Evolutionary conservation across 2,329 filamentous ascomycete genomes (phyloP).

Genomic region (Pseudocercospora cruenta): DNA sequence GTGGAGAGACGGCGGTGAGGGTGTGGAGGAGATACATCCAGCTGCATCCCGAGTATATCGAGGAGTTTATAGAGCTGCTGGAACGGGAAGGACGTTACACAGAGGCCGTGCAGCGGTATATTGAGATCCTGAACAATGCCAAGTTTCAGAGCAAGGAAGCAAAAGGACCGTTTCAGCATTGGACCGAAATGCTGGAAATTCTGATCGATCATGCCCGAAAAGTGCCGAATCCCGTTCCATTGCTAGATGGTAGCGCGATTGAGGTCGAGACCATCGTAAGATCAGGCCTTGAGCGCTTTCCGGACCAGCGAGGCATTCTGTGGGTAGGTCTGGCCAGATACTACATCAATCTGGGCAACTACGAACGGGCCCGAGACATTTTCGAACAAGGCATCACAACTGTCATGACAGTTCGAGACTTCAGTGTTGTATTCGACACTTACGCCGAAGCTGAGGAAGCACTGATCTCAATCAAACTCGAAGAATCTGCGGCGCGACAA

Average conservation of each 20-base stretch:
- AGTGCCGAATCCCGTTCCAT: slow-evolving; percentile 70
- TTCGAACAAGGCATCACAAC: slow-evolving; percentile 97
- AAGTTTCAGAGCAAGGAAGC: slow-evolving; percentile 90
- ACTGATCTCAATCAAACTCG: slow-evolving; percentile 88
- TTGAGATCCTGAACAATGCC: slow-evolving; percentile 86
- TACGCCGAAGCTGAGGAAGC: slow-evolving; percentile 98
- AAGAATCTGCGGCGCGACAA: slow-evolving; percentile 77
- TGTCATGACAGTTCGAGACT: slow-evolving; percentile 98
- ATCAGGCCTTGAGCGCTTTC: slow-evolving; percentile 86
- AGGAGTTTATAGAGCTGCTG: slow-evolving; percentile 92
- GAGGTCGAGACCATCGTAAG: slow-evolving; percentile 90
- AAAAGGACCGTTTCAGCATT: slow-evolving; percentile 94
- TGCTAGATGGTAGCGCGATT: slow-evolving; percentile 78
- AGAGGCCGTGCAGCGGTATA: slow-evolving; percentile 88
- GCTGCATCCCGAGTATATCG: slow-evolving; percentile 89
- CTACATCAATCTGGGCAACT: slow-evolving; percentile 91
- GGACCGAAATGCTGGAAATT: slow-evolving; percentile 96
- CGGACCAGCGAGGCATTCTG: slow-evolving; percentile 90
- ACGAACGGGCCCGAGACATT: slow-evolving; percentile 87
- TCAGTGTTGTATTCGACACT: slow-evolving; percentile 92
- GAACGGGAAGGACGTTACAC: slow-evolving; percentile 81
- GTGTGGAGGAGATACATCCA: slow-evolving; percentile 98
- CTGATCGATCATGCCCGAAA: slow-evolving; percentile 77
- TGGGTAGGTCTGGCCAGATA: slow-evolving; percentile 96
- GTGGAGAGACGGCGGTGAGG: slow-evolving; percentile 85